A percentile compares a stretch with the other conserved stretches of the same genome.
Conservation (phyloP, 192 early-diverging fungal species). For the Phlyctochytrium planicorne region DNA sequence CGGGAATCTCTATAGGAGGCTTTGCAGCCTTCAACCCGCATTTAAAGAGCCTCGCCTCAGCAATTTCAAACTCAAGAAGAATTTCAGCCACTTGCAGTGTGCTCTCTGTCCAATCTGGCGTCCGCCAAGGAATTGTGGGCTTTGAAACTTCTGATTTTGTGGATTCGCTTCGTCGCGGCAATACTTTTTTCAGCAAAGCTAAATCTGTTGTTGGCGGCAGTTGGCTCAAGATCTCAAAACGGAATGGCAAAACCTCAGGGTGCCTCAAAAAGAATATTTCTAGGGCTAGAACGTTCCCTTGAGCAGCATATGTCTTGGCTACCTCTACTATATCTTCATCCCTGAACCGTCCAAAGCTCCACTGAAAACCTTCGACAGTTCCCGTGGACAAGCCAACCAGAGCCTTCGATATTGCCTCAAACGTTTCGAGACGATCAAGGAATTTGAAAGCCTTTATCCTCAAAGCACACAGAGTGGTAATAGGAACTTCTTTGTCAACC, state of each 20-base stretch:
- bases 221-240: slow-evolving; percentile 56
- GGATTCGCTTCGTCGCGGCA: slow-evolving; percentile 26
- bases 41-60: slow-evolving; percentile 18
- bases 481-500: slow-evolving; percentile 21
- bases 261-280: slow-evolving; percentile 64
- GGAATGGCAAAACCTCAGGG: slow-evolving; percentile 58
- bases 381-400: slow-evolving; percentile 1
- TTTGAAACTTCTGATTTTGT: slow-evolving; percentile 37
- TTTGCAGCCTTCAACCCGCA: not conserved
- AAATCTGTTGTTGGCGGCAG: slow-evolving; percentile 61
- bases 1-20: not conserved
- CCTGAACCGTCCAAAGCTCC: slow-evolving; percentile 55
- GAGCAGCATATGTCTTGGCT: slow-evolving; percentile 57
- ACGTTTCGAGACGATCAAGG: slow-evolving; percentile 62
- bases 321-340: slow-evolving; percentile 59
- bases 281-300: slow-evolving; percentile 56
- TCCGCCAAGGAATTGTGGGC: slow-evolving; percentile 56
- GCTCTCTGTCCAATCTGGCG: slow-evolving; percentile 59
- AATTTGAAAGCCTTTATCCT: slow-evolving; percentile 60
- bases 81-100: slow-evolving; percentile 36
- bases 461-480: slow-evolving; percentile 9
- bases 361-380: slow-evolving; percentile 31
- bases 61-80: slow-evolving; percentile 35
- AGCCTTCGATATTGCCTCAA: slow-evolving; percentile 47
- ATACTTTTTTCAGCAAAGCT: slow-evolving; percentile 26